Conservation (phyloP, 2,329 filamentous ascomycete species). For the Hypocrella siamensis region DNA sequence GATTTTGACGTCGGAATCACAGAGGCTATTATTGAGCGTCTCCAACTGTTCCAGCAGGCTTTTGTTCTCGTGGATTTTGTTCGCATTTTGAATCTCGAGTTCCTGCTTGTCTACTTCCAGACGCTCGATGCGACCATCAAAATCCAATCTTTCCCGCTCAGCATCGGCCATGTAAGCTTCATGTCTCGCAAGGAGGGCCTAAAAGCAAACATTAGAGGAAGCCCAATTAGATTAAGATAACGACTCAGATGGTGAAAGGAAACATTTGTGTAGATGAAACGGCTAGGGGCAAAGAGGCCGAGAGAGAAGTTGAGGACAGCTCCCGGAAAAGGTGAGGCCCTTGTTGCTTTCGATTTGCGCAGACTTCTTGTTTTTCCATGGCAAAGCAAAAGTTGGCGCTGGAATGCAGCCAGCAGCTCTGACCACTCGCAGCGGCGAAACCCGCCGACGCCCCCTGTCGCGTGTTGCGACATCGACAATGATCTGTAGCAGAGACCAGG, state of each 20-base stretch:
- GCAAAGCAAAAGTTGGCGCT: neutral
- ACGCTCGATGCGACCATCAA: slow-evolving; percentile 56
- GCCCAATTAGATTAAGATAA: too few species aligned
- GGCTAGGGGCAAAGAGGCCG: too few species aligned
- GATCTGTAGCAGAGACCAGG: neutral
- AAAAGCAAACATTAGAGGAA: slow-evolving; percentile 62
- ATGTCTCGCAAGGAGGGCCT: slow-evolving; percentile 85
- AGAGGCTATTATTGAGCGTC: slow-evolving; percentile 60
- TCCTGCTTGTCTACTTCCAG: slow-evolving; percentile 60
- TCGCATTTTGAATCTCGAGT: slow-evolving; percentile 62
- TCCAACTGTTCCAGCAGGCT: slow-evolving; percentile 73
- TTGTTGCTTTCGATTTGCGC: too few species aligned
- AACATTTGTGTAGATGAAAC: too few species aligned
- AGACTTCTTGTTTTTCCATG: too few species aligned
- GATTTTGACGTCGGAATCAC: slow-evolving; percentile 67
- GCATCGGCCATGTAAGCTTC: slow-evolving; percentile 90
- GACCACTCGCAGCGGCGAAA: too few species aligned
- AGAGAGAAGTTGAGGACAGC: too few species aligned
- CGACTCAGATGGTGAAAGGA: too few species aligned
- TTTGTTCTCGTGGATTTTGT: slow-evolving; percentile 70
- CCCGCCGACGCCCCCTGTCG: too few species aligned
- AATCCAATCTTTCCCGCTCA: slow-evolving; percentile 63
- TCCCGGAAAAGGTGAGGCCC: too few species aligned
- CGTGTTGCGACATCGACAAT: too few species aligned
- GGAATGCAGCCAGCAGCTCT: too few species aligned